These are phyloP conservation scores for Rhazya stricta DNA, from an alignment of 257 asterid species.

Conservation along the genomic window DNA sequence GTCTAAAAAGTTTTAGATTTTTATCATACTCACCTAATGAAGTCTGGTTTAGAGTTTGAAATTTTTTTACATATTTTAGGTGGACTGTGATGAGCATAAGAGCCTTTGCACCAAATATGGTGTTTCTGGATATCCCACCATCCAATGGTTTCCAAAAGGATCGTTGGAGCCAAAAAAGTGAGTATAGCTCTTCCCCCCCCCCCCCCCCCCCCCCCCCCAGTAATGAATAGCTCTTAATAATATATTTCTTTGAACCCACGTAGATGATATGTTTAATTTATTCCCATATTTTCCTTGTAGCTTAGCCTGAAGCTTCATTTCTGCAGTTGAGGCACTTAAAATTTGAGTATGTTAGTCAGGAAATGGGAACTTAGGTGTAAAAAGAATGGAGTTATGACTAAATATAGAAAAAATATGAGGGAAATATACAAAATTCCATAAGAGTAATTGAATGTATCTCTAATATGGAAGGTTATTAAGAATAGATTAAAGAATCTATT, in stretches of 20 bases:
- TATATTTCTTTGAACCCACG: not conserved
- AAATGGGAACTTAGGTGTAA: not conserved
- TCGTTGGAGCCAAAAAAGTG: constrained; percentile 86
- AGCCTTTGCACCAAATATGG: constrained; percentile 72
- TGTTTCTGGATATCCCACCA: constrained; percentile 90
- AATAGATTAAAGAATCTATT: not conserved
- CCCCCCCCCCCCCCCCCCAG: too few species aligned
- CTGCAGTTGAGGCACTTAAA: not conserved
- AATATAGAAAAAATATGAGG: not conserved
- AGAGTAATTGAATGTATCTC: not conserved
- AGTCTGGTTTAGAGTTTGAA: not conserved
- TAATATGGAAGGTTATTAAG: not conserved
- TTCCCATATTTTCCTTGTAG: not conserved
- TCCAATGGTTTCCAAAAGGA: constrained; percentile 94
- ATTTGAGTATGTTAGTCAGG: not conserved
- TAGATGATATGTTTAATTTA: not conserved
- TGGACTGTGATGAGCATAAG: constrained; percentile 94
- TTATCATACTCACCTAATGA: not conserved
- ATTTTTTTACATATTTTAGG: constrained; percentile 36
- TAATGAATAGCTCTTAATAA: not conserved
- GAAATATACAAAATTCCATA: not conserved
- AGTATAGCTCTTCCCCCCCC: constrained; percentile 26
- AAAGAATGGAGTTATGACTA: not conserved
- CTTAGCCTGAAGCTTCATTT: not conserved
- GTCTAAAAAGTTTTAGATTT: not conserved